Evolutionary conservation across 2,329 filamentous ascomycete species (phyloP), one percentile per base, ranked within the genome.

Genomic region (Ramularia endophylla): DNA sequence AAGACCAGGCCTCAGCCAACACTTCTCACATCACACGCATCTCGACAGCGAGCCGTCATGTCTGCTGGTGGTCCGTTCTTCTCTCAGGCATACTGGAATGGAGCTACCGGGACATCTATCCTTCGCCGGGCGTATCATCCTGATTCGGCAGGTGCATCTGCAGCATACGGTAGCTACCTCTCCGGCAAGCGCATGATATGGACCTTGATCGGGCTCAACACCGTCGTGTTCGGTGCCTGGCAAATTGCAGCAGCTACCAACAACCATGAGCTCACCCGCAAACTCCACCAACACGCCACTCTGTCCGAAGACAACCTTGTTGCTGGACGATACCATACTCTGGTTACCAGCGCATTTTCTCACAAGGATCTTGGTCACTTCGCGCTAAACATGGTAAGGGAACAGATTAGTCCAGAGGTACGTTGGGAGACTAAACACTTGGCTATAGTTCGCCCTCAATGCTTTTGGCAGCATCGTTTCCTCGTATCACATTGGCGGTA

Each of bases 401-500:
- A 20, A 5, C n/a, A 8, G 15, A 17, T 34, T 12, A 12, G n/a
- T 32, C 17, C 16, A 34, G 8, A 12, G 20, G n/a, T 20, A 5
- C 19, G 16, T 8, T 19, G 6, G 17, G 3, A 12, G 5, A 19
- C 32, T 34, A 11, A 34, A 6, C 18, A 9, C 29, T 15, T 32
- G 16, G 58, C 45, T 71, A 72, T 52, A 65, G 62, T 13, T 70
- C 8, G 51, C 61, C 1, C 53, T 69, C 22, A 58, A 62, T 36
- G 59, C 57, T 9, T 58, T 72, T 17, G 65, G 59, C n/a, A 34
- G 32, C 0, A 47, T 65, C 7, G 41, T 72, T 3, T 57, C 55
- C 5, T 16, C 27, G 2, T 46, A 58, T 1, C 62, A 63, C 3
- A 48, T 70, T 12, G 44, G 40, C 5, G 37, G 46, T 2, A n/a